Base-by-base conservation (phyloP, 1,284 basidiomycete genomes). In the Vanrija humicola region DNA sequence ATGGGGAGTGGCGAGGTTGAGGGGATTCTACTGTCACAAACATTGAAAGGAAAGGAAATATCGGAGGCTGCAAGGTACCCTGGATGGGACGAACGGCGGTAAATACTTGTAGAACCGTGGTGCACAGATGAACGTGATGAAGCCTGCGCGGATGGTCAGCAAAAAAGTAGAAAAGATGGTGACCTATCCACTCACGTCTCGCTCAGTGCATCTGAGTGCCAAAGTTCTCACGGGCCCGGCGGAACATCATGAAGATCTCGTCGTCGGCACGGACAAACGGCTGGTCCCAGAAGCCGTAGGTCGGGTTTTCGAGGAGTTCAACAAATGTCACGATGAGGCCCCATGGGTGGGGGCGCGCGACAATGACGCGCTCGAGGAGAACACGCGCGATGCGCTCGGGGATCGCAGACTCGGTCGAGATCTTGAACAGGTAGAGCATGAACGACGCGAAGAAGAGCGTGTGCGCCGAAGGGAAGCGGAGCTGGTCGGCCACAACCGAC, bases 261-360 rank as follows among this genome's bases (percentile, higher is more conserved):
- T 72, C 71, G 48, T 76, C 70, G 46, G 65, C 67, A 46, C 70
- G 61, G 42, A 74, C 69, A 50, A 74, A 77, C n/a, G 69, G 65
- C 61, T 74, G 74, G 38, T 73, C 69, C 73, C 73, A 77, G 67
- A 77, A 76, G n/a, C 68, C 72, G 53, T 74, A 73, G 23, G 54
- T 60, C 52, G 70, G 69, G 52, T 76, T 72, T 51, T 76, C 72
- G 56, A 77, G 67, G 52, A 77, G 59, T 78, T 96, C 91, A 66
- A 94, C 91, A 78, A 98, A 96, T 2, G 91, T 92, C 65, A 91
- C 85, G 59, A 97, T 78, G 43, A 93, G 85, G 56, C 94, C 95
- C 91, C 93, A 98, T n/a, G 95, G 93, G 69, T 98, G 94, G 51
- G 95, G 95, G 43, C 91, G 86, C 70, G 92, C 86, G 52, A 92